phyloP scores from a whole-genome alignment of 2,329 filamentous ascomycete species.

The Annulohypoxylon truncatum region DNA sequence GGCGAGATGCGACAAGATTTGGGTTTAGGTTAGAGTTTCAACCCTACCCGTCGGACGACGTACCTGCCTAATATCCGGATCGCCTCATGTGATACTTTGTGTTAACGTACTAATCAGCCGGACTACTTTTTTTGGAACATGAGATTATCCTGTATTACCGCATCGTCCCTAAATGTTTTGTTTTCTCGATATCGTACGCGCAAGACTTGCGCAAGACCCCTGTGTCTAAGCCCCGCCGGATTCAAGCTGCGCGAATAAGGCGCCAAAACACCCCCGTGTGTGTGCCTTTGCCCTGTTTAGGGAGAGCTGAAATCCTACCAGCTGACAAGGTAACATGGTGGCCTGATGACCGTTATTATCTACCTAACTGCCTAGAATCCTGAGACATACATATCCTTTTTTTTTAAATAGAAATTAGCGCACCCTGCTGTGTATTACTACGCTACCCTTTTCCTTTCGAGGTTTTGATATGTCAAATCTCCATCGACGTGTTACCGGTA shows the following conservation, averaged over 20 bases:
- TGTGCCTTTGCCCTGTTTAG: conserved; percentile 23
- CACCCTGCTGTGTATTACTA: conserved; percentile 7
- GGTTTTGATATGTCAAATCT: conserved; percentile 41
- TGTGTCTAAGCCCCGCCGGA: conserved; percentile 25
- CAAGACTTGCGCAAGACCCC: conserved; percentile 11
- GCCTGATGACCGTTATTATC: conserved; percentile 27
- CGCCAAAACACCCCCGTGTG: conserved; percentile 9
- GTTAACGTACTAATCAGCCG: conserved; percentile 27
- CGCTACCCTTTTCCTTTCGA: conserved; percentile 14
- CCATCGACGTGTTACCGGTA: conserved; percentile 41
- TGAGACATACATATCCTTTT: not conserved
- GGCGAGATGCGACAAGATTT: not conserved
- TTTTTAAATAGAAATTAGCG: conserved; percentile 18
- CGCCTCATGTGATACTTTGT: conserved; percentile 21
- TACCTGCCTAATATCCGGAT: conserved; percentile 7
- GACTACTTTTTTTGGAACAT: not conserved
- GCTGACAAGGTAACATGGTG: conserved; percentile 32
- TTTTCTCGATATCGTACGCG: conserved; percentile 13
- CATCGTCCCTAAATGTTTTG: conserved; percentile 5
- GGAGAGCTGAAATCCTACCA: conserved; percentile 24
- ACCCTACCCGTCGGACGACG: not conserved
- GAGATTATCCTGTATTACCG: conserved; percentile 12
- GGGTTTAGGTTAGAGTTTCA: conserved; percentile 4
- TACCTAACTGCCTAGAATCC: conserved; percentile 16
- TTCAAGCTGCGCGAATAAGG: conserved; percentile 32